Percentiles rank a stretch among this genome's conserved stretches.
Evolutionary conservation across 2,329 filamentous ascomycete genomes (phyloP).

Genomic region (Phyllosticta citrichinensis): DNA sequence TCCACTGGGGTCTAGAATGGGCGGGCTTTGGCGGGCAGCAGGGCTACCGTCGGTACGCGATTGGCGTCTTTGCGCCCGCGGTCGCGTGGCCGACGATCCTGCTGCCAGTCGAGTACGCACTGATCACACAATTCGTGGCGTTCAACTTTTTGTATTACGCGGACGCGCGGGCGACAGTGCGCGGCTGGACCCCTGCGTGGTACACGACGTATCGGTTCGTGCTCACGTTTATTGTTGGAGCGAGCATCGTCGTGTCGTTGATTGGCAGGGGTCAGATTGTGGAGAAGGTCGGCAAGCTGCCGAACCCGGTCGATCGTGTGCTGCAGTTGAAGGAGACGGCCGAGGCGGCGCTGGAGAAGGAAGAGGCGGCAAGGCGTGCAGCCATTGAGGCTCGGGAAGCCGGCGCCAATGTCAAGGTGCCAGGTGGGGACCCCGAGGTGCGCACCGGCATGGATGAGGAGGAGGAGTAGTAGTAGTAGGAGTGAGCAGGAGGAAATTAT

Average conservation of each 20-base stretch:
- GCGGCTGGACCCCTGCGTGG: slow-evolving; percentile 76
- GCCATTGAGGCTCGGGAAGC: slow-evolving; percentile 3
- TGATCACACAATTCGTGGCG: slow-evolving; percentile 75
- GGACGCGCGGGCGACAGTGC: slow-evolving; percentile 61
- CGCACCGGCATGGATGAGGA: neutral
- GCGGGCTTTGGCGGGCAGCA: slow-evolving; percentile 57
- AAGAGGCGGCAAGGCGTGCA: slow-evolving; percentile 18
- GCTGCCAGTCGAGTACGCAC: slow-evolving; percentile 71
- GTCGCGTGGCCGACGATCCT: slow-evolving; percentile 85
- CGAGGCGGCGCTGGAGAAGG: slow-evolving; percentile 21
- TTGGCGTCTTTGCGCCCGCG: slow-evolving; percentile 68
- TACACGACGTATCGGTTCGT: slow-evolving; percentile 87
- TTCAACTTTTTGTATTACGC: slow-evolving; percentile 82
- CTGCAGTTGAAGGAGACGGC: slow-evolving; percentile 36
- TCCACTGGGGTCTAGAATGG: slow-evolving; percentile 90
- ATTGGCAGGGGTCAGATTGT: slow-evolving; percentile 72
- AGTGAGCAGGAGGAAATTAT: neutral
- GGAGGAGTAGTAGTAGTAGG: neutral
- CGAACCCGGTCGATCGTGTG: slow-evolving; percentile 38
- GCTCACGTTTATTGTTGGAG: slow-evolving; percentile 79
- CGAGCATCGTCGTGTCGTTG: slow-evolving; percentile 68
- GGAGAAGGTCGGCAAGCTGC: slow-evolving; percentile 40
- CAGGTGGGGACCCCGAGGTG: slow-evolving; percentile 4
- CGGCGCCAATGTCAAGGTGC: neutral
- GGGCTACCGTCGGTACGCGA: slow-evolving; percentile 71